These are phyloP conservation scores for Pulveroboletus ravenelii DNA, from an alignment of 768 basidiomycete genomes.

Conservation along the genomic window DNA sequence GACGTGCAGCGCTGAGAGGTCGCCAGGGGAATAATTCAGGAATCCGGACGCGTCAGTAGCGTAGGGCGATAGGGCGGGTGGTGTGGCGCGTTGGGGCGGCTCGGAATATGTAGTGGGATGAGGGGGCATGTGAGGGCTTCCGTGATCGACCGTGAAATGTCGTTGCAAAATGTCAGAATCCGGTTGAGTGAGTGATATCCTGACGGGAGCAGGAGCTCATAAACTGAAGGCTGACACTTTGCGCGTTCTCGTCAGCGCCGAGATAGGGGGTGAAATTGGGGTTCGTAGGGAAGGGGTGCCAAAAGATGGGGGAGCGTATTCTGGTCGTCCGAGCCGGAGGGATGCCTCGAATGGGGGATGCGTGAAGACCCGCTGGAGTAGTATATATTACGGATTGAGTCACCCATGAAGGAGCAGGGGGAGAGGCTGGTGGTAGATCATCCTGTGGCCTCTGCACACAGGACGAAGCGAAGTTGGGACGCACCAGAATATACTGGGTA, in stretches of 20 bases:
- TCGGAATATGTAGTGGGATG: slow-evolving; percentile 22
- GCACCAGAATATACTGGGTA: slow-evolving; percentile 16
- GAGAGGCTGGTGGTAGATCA: slow-evolving; percentile 18
- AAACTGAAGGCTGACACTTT: slow-evolving; percentile 31
- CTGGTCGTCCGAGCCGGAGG: slow-evolving; percentile 13
- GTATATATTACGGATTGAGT: slow-evolving; percentile 15
- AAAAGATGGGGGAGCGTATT: slow-evolving; percentile 18
- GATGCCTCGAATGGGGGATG: slow-evolving; percentile 8
- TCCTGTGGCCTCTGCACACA: slow-evolving; percentile 13
- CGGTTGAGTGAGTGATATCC: slow-evolving; percentile 22
- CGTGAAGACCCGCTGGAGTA: slow-evolving; percentile 10
- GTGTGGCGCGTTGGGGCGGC: slow-evolving; percentile 30
- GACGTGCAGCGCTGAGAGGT: slow-evolving; percentile 9
- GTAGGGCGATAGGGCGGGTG: slow-evolving; percentile 17
- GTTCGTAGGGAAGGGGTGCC: slow-evolving; percentile 13
- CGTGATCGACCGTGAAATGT: slow-evolving; percentile 9
- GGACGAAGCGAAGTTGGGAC: slow-evolving; percentile 11
- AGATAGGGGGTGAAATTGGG: slow-evolving; percentile 14
- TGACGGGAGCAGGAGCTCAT: slow-evolving; percentile 21
- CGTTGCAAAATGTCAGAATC: slow-evolving; percentile 25
- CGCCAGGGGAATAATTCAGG: slow-evolving; percentile 7
- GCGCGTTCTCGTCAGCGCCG: slow-evolving; percentile 7
- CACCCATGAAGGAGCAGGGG: slow-evolving; percentile 16
- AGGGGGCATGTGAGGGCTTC: background rate
- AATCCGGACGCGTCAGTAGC: slow-evolving; percentile 11